Base-by-base conservation (phyloP, 2,329 filamentous ascomycete species). In the Calonectria henricotiae region DNA sequence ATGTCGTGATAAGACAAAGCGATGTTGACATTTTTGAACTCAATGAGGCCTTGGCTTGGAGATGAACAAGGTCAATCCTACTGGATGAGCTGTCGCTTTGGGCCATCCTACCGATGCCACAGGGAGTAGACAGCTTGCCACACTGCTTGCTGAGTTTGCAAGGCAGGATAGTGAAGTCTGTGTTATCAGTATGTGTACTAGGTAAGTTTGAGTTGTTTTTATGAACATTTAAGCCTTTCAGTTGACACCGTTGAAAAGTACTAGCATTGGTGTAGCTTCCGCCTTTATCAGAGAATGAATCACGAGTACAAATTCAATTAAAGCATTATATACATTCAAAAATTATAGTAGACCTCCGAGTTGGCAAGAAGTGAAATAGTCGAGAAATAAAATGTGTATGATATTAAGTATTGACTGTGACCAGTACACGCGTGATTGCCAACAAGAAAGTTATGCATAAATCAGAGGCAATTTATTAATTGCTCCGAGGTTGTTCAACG, bases 11-110 rank as follows among this genome's bases (percentile, higher is more conserved):
- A 9, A 13, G 23, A 8, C 51, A 58, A 13, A 39, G 32, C 2
- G 51, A 58, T 35, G 51, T 58, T 9, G 51, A 58, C 32, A 58
- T 58, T 12, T 58, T 58, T 27, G 51, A 58, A 3, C 35, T 58
- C 11, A 58, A 58, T 7, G 51, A 58, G 17, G 51, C 51, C 12
- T 58, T 58, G 51, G 35, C 3, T 1, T 58, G 4, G 51, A 58
- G 1, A 20, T 58, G n/a, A n/a, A 37, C 30, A 58, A 39, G 51
- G 51, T 58, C 13, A 58, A 58, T 27, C 51, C 51, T 13, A 58
- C 39, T 39, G 51, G 51, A 7, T 32, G 51, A 2, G 51, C 51
- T 9, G 39, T 58, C 13, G 51, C 51, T 8, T 13, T 58, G 35
- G 51, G 51, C 12, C 51, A 58, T 25, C 51, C 51, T 5, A 58